Evolutionary conservation across 78 protist genomes (phyloP).

Genomic region (Bigelowiella natans): DNA sequence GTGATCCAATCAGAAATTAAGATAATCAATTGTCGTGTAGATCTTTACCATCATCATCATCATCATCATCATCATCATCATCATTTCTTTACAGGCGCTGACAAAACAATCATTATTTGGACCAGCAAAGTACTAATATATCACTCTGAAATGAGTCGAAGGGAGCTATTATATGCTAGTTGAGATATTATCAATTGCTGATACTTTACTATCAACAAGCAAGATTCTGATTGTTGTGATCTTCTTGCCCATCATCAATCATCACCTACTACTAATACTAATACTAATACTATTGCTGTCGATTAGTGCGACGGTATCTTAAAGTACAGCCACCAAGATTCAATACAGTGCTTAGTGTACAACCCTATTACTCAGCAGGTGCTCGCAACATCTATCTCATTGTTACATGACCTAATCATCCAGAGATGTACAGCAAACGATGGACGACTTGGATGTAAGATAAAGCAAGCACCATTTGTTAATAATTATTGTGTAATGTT

Average conservation of each 20-base stretch:
- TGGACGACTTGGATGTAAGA: not conserved
- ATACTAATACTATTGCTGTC: no score
- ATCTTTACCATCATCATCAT: not conserved
- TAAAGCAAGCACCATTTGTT: not conserved
- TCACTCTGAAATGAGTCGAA: not conserved
- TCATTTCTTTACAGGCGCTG: constrained; percentile 19
- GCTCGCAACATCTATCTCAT: not conserved
- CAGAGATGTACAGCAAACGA: not conserved
- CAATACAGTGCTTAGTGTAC: constrained; percentile 47
- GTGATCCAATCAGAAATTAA: not conserved
- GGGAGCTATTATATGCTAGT: not conserved
- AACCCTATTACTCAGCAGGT: constrained; percentile 47
- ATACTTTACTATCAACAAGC: not conserved
- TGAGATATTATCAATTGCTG: not conserved
- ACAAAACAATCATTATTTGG: constrained; percentile 61
- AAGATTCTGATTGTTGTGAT: not conserved
- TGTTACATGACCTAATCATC: not conserved
- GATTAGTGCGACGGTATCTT: no score
- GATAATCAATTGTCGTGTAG: not conserved
- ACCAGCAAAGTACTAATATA: constrained; percentile 13
- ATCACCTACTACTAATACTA: no score
- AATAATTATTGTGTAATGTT: not conserved
- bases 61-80: not conserved
- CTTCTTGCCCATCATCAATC: not conserved
- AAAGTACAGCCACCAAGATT: constrained; percentile 44